phyloP scores from a whole-genome alignment of 2,329 filamentous ascomycete genomes.

The Calonectria naviculata region DNA sequence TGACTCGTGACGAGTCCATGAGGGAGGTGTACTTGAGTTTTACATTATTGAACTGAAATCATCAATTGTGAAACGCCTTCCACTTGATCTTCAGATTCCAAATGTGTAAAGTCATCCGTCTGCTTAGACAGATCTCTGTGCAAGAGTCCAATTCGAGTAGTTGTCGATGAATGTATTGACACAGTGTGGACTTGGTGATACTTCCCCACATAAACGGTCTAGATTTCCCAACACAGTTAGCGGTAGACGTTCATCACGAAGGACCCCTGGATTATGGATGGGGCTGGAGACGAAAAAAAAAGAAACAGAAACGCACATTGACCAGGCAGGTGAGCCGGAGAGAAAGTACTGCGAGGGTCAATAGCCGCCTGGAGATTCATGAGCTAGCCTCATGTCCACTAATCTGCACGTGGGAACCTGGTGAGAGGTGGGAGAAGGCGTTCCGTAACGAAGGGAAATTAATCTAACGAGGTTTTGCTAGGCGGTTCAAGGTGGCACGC shows the following conservation, averaged over 20 bases:
- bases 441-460: not conserved
- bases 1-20: not conserved
- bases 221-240: slow-evolving; percentile 24
- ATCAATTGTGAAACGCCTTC: not conserved
- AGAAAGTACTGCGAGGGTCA: not conserved
- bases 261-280: slow-evolving; percentile 4
- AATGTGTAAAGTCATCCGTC: not conserved
- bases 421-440: not conserved
- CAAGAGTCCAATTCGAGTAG: not conserved
- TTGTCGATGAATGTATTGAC: slow-evolving; percentile 26
- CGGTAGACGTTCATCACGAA: slow-evolving; percentile 24
- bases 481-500: not conserved
- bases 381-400: not conserved
- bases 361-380: not conserved
- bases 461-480: not conserved
- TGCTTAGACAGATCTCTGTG: not conserved
- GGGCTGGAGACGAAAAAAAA: not conserved
- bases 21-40: not conserved
- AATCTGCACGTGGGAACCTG: not conserved
- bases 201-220: slow-evolving; percentile 37
- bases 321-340: slow-evolving; percentile 9
- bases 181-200: slow-evolving; percentile 31
- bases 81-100: not conserved
- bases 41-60: not conserved
- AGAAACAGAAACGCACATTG: slow-evolving; percentile 11